Evolutionary conservation across 1,284 basidiomycete genomes (phyloP).

Genomic region (Schizophyllum commune): DNA sequence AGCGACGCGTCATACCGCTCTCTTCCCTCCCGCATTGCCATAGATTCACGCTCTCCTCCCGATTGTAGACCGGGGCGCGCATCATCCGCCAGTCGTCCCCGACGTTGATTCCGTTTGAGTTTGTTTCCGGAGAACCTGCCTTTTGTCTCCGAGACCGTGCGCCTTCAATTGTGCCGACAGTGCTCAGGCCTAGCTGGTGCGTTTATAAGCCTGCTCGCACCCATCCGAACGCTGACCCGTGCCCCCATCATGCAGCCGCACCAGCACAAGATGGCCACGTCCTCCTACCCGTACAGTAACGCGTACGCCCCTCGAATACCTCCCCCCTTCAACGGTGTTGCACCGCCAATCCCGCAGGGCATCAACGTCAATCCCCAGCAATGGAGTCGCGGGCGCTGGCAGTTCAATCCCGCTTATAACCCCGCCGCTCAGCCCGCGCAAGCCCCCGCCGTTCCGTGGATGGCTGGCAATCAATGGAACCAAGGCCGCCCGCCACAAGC

Average conservation of each 20-base stretch:
- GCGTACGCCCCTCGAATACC: constrained; percentile 1
- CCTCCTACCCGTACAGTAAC: too few relatives aligned
- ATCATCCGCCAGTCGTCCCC: not conserved
- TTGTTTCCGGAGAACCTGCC: not conserved
- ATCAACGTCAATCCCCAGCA: constrained; percentile 32
- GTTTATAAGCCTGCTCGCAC: not conserved
- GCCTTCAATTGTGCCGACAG: not conserved
- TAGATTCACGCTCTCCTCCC: not conserved
- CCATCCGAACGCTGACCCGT: not conserved
- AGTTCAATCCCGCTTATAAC: constrained; percentile 37
- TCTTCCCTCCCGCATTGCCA: not conserved
- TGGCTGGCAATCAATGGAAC: constrained; percentile 30
- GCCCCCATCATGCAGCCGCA: not conserved
- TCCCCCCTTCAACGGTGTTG: constrained; percentile 32
- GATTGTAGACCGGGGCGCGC: not conserved
- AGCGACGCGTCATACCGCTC: not conserved
- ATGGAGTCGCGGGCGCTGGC: constrained; percentile 43
- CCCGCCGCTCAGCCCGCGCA: constrained; percentile 15
- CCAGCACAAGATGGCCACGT: not conserved
- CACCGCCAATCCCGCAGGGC: constrained; percentile 37
- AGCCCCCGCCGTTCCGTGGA: constrained; percentile 24
- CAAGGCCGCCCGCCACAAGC: constrained; percentile 15
- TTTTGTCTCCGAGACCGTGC: not conserved
- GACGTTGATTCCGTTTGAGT: not conserved
- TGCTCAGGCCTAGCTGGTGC: not conserved